Evolutionary conservation across 345 rosid species (phyloP), one percentile per base, ranked within the genome.

Genomic region (Erodium maritimum): DNA sequence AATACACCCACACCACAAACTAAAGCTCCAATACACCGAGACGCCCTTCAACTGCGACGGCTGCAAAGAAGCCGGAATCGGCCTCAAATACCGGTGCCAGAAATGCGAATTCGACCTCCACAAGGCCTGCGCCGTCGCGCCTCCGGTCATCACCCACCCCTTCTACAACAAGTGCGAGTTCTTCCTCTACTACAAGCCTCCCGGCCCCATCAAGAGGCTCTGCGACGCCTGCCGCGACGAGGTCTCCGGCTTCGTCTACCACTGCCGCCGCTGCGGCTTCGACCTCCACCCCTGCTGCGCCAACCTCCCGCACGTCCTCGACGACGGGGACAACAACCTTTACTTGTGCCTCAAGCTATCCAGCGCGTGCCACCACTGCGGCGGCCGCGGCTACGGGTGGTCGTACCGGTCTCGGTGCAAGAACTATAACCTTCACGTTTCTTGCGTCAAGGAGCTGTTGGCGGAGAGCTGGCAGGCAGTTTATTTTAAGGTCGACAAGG

Each of bases 221-320:
- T 76, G 81, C 23, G 76, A 76, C n/a, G 79, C 68, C 0, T 80
- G 79, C 8, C 34, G 75, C 34, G 64, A 70, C 0, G 74, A 72
- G 12, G 71, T 77, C 24, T 25, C 34, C 0, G 84, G 81, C 0
- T 74, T 77, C 21, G 70, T 77, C 19, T 77, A 77, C 72, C 79
- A 80, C 52, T 75, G 80, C 63, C 50, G 23, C 4, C 42, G 66
- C 16, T 76, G 80, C 9, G 83, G 64, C 17, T 71, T 79, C 10
- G 79, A 80, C 55, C 68, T 77, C 20, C 84, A 80, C 34, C 84
- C 84, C 22, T 72, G 79, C 17, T 80, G 84, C 45, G 76, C 77
- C 10, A 63, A 46, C 24, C 79, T 80, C 13, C 79, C 79, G 0
- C 71, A 60, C 24, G 77, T 72, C 22, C 50, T 74, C 2, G 73